These are phyloP conservation scores for Acanthamoeba lenticulata DNA, from an alignment of 208 protist species.

Conservation along the genomic window DNA sequence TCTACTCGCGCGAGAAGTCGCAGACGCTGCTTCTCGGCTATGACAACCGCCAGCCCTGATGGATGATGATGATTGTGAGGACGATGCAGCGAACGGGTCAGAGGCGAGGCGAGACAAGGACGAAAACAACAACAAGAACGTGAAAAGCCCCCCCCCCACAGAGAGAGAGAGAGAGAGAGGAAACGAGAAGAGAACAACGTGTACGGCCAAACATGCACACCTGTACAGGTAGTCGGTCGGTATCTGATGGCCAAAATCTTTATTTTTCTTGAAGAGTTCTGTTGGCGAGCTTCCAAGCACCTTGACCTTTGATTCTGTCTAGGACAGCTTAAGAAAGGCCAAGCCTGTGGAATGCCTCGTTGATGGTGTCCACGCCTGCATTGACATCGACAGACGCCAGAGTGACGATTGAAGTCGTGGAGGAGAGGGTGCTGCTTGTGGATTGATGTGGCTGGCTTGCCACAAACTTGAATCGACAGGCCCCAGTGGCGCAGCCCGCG, in stretches of 20 bases:
- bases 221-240: no score
- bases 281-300: no score
- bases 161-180: not conserved
- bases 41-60: slow-evolving; percentile 18
- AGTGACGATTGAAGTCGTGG: not conserved
- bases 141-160: not conserved
- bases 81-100: not conserved
- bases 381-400: not conserved
- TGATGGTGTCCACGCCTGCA: not conserved
- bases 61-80: not conserved
- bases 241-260: no score
- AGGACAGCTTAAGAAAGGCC: no score
- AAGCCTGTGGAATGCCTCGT: not conserved
- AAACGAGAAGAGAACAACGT: not conserved
- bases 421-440: not conserved
- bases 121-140: not conserved
- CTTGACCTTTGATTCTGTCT: no score
- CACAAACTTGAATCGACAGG: not conserved
- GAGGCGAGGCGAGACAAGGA: not conserved
- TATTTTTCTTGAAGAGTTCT: no score
- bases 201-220: no score
- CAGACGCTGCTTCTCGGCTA: slow-evolving; percentile 45
- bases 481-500: not conserved
- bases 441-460: not conserved
- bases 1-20: slow-evolving; percentile 23